Evolutionary conservation across 169 alveolate species (phyloP).

Genomic region (Cryptosporidium xiaoi): DNA sequence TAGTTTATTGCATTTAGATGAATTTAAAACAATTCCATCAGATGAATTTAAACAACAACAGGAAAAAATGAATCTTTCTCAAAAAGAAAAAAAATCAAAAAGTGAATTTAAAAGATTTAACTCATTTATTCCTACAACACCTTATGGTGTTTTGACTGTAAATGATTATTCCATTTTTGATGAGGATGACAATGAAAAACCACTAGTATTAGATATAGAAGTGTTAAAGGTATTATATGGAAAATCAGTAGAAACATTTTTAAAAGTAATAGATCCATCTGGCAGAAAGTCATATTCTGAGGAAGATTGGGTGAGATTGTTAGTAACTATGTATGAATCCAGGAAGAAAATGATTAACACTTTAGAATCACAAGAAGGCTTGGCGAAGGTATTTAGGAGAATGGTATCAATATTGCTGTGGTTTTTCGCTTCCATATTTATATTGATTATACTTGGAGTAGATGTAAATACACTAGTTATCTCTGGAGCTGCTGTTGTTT

Average conservation of each 20-base stretch:
- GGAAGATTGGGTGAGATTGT: constrained; percentile 71
- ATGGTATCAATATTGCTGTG: constrained; percentile 83
- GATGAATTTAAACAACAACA: not conserved
- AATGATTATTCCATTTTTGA: constrained; percentile 52
- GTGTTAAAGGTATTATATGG: constrained; percentile 64
- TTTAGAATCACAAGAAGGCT: constrained; percentile 82
- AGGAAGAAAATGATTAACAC: constrained; percentile 73
- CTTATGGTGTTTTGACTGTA: constrained; percentile 31
- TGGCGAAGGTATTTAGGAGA: constrained; percentile 83
- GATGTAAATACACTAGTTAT: constrained; percentile 87
- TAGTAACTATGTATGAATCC: constrained; percentile 63
- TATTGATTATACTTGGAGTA: constrained; percentile 84
- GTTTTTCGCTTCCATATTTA: constrained; percentile 80
- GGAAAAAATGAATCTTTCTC: not conserved
- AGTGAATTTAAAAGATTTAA: constrained; percentile 9
- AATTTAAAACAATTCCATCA: constrained; percentile 29
- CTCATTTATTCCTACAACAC: constrained; percentile 48
- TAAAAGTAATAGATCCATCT: constrained; percentile 53
- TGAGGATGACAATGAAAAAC: constrained; percentile 24
- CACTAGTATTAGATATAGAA: constrained; percentile 25
- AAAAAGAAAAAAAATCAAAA: not conserved
- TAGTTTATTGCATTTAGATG: constrained; percentile 33
- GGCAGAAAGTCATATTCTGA: constrained; percentile 58
- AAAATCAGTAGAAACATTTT: constrained; percentile 27
- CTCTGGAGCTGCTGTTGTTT: constrained; percentile 89